Base-by-base conservation (phyloP, 805 yeast species). In the Saccharomycopsis sp. region DNA sequence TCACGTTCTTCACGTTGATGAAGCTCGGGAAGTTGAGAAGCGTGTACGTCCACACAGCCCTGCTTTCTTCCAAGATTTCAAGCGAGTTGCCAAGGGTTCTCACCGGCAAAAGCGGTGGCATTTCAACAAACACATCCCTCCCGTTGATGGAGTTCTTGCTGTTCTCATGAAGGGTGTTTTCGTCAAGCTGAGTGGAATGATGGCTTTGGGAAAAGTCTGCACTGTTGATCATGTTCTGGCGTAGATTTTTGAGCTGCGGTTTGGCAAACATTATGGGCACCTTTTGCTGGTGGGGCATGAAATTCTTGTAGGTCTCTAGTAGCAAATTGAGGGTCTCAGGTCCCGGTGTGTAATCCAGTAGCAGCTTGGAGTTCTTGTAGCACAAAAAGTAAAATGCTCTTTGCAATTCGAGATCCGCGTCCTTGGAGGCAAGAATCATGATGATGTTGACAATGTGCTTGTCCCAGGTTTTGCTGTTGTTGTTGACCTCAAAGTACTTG, bases 31-130 rank as follows among this genome's bases (percentile, higher is more conserved):
- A 57, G 25, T 57, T 53, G 16, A 69, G 56, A 18, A 74, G 45
- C 10, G 74, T 61, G 51, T 68, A 76, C 2, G 70, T 68, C 77
- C 94, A 74, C 4, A 89, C 43, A 0, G 96, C 96, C 45, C 75
- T 68, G 0, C 89, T 75, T 58, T 89, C 97, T 0, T 80, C 77
- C 32, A 81, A 41, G 1, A 84, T 59, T 46, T 75, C 69, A 17
- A 63, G 53, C 10, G 55, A 46, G 3, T 62, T 47, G 1, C 51
- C 50, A 6, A 82, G 54, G 6, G 64, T 63, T 0, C 64, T 50
- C 1, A 74, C 53, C 1, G 95, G 88, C 31, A 89, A 61, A 43
- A 89, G 73, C 2, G 96, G 96, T 2, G 86, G 73, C 10, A 63
- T n/a, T 25, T n/a, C 2, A n/a, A 9, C 27, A 25, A 25, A 25